Conservation (phyloP, 345 rosid genomes). For the Gossypium herbaceum region DNA sequence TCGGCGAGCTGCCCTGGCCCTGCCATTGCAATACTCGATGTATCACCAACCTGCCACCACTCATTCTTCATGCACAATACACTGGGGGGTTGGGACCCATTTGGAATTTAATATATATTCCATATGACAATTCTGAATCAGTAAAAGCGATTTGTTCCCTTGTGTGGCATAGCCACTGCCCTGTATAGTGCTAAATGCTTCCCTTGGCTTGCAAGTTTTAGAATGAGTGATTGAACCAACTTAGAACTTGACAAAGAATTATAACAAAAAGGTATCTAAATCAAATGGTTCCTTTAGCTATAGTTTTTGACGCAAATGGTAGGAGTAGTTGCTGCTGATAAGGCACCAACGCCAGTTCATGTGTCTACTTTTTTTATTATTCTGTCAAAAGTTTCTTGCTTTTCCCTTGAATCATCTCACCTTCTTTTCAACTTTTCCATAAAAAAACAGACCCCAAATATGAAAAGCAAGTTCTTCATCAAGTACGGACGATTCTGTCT, state of each 20-base stretch:
- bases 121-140: not conserved
- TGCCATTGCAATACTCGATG: conserved; percentile 11
- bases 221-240: not conserved
- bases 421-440: not conserved
- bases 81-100: not conserved
- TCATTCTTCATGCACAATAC: not conserved
- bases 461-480: conserved; percentile 3
- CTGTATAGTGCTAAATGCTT: not conserved
- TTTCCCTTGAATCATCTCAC: not conserved
- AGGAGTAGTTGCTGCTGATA: not conserved
- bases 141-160: not conserved
- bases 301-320: not conserved
- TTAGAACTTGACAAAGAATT: not conserved
- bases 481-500: not conserved
- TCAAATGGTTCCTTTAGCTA: not conserved
- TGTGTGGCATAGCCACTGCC: conserved; percentile 17
- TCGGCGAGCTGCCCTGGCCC: conserved; percentile 1
- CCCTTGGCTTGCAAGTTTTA: not conserved
- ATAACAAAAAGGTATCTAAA: not conserved
- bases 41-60: not conserved
- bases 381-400: conserved; percentile 6
- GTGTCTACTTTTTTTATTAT: not conserved
- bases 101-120: not conserved
- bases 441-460: not conserved
- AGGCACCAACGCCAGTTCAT: conserved; percentile 1